Conservation (phyloP, 495 filamentous ascomycete genomes). For the Peziza echinospora region DNA sequence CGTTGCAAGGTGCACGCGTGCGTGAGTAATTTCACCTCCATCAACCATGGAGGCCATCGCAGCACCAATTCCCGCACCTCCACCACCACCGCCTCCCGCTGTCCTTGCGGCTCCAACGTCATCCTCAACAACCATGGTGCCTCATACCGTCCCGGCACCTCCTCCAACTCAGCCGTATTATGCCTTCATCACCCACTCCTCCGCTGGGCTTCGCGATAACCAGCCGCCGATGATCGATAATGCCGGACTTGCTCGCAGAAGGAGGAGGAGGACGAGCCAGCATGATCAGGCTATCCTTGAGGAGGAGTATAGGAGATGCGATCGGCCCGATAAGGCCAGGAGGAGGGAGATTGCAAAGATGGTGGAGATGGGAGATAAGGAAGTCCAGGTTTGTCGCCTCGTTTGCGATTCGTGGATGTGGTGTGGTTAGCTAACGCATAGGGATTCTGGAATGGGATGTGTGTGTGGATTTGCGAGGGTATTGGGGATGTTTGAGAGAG, state of each 20-base stretch:
- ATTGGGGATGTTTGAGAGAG: too few relatives aligned
- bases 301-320: conserved; percentile 60
- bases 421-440: conserved; percentile 3
- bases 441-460: not conserved
- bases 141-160: too few relatives aligned
- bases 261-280: conserved; percentile 39
- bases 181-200: conserved; percentile 49
- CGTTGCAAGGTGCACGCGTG: too few relatives aligned
- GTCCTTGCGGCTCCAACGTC: too few relatives aligned
- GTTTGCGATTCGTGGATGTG: not conserved
- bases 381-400: conserved; percentile 83
- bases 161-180: too few relatives aligned
- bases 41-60: too few relatives aligned
- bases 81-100: too few relatives aligned
- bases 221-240: conserved; percentile 45
- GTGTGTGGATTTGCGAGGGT: too few relatives aligned
- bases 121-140: too few relatives aligned
- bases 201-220: conserved; percentile 39
- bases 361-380: conserved; percentile 85
- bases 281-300: conserved; percentile 85
- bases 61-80: too few relatives aligned
- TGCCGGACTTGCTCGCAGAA: conserved; percentile 43
- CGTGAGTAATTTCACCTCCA: too few relatives aligned
- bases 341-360: conserved; percentile 62
- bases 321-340: conserved; percentile 81